Evolutionary conservation across 306 rosid species (phyloP).

Genomic region (Citrullus amarus): DNA sequence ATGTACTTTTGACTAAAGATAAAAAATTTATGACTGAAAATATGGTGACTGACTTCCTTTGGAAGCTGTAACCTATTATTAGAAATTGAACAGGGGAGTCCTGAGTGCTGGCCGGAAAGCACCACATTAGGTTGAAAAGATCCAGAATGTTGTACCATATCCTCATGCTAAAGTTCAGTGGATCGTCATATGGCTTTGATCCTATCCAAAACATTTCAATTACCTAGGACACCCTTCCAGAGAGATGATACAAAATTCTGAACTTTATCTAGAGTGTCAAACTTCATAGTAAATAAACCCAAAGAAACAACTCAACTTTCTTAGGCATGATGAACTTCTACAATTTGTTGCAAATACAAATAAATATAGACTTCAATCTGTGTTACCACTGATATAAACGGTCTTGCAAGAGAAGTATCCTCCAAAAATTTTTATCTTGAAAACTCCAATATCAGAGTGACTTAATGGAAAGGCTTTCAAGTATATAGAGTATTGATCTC

Average conservation of each 20-base stretch:
- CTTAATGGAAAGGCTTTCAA: background rate
- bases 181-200: background rate
- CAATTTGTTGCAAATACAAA: background rate
- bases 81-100: background rate
- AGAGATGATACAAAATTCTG: background rate
- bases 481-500: background rate
- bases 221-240: background rate
- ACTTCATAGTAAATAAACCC: background rate
- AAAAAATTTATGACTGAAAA: background rate
- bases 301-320: background rate
- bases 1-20: background rate
- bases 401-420: background rate
- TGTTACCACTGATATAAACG: background rate
- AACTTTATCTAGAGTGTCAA: background rate
- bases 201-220: background rate
- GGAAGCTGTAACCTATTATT: background rate
- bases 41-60: background rate
- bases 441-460: background rate
- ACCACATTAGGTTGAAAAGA: background rate
- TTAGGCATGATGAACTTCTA: background rate
- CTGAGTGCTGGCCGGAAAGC: background rate
- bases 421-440: background rate
- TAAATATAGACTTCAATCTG: background rate
- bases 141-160: background rate
- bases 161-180: background rate